A percentile compares a stretch with the other conserved stretches of the same genome.
Evolutionary conservation across 495 filamentous ascomycete species (phyloP).

Genomic region (Ramalina intermedia): DNA sequence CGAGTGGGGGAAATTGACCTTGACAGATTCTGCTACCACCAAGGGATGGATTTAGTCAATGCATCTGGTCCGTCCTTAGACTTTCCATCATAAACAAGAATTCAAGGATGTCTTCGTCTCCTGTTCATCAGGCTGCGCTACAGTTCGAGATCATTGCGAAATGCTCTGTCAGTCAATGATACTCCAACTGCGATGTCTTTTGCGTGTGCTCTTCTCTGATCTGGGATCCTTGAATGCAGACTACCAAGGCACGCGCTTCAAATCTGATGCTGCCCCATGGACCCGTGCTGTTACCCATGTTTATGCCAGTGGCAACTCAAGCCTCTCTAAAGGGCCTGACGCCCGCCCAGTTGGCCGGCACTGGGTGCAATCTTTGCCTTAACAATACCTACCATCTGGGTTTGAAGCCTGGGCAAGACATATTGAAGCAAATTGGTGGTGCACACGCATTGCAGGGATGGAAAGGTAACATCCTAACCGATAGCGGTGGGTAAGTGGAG

Average conservation of each 20-base stretch:
- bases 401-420: constrained; percentile 80
- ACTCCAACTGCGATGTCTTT: neutral
- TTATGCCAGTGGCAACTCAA: constrained; percentile 99
- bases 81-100: too few species aligned
- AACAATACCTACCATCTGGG: constrained; percentile 98
- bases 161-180: constrained; percentile 53
- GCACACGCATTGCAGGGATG: constrained; percentile 91
- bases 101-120: constrained; percentile 6
- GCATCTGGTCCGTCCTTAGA: too few species aligned
- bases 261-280: constrained; percentile 84
- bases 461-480: constrained; percentile 88
- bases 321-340: constrained; percentile 90
- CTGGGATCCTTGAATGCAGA: constrained; percentile 34
- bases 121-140: constrained; percentile 36
- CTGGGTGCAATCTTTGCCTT: constrained; percentile 78
- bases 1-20: too few species aligned
- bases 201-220: neutral
- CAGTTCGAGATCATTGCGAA: constrained; percentile 67
- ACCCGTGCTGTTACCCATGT: constrained; percentile 74
- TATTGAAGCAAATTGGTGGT: constrained; percentile 73
- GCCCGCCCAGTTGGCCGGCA: constrained; percentile 75
- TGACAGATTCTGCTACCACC: too few species aligned
- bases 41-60: too few species aligned
- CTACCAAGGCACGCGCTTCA: constrained; percentile 88
- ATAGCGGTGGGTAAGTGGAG: constrained; percentile 80